Base-by-base conservation (phyloP, 1,284 basidiomycete species). In the Uromyces viciae-fabae region DNA sequence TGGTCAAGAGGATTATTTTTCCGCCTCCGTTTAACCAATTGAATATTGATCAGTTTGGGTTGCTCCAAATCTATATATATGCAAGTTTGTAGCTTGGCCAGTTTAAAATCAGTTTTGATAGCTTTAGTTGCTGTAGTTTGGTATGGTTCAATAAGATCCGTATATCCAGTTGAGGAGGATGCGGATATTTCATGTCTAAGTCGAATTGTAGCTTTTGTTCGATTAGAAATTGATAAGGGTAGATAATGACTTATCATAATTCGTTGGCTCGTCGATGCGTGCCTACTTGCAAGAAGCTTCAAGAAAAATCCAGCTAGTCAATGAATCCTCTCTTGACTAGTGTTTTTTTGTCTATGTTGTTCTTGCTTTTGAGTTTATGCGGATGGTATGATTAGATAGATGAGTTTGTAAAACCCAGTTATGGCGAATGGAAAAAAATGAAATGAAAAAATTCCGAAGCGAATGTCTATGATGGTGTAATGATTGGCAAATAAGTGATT, bases 81-180 rank as follows among this genome's bases (percentile, higher is more conserved):
- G 3, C 40, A 43, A n/a, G 25, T 58, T 54, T 71, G 22, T 9
- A 79, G 64, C 9, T 71, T 5, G 33, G 43, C 5, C 3, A 79
- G n/a, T 25, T 52, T 66, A 33, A 79, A 56, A 17, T 71, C 66
- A 7, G 62, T 58, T 69, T 66, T 60, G n/a, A 79, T 71, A 38
- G 76, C 76, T 71, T 79, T 79, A 11, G 76, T 79, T 33, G 54
- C 52, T 11, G 76, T 79, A 9, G 76, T 79, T n/a, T 79, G 76
- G 28, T 42, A 71, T 17, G 76, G 19, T 3, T 46, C 62, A 60
- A 79, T 38, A 3, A 52, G n/a, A 52, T 79, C 76, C 42, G n/a
- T 69, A 46, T 71, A 60, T 22, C 43, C 46, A 36, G 49, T 46
- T 25, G 49, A 38, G 3, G 49, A 38, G 1, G 69, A 72, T 72